phyloP scores from a whole-genome alignment of 2,329 filamentous ascomycete species.

The Arthrobotrys pseudoclavata region DNA sequence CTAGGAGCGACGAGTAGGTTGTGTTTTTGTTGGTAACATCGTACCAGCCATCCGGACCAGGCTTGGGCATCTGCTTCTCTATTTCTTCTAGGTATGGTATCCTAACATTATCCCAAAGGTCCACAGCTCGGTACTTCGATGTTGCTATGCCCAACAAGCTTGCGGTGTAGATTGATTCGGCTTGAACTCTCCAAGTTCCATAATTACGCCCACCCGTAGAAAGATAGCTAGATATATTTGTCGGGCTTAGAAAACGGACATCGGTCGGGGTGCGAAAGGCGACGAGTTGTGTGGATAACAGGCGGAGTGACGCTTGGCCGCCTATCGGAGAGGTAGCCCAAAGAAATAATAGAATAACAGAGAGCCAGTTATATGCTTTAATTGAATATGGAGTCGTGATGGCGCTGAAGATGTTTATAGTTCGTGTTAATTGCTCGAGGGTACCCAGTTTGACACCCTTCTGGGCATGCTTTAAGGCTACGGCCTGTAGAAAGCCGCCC shows the following conservation, averaged over 20 bases:
- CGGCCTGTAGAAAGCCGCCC: not conserved
- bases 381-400: constrained; percentile 14
- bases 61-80: not conserved
- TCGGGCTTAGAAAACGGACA: constrained; percentile 6
- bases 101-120: constrained; percentile 14
- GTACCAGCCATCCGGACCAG: not conserved
- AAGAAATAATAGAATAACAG: not conserved
- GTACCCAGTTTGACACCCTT: not conserved
- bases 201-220: not conserved
- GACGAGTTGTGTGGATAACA: constrained; percentile 6
- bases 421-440: constrained; percentile 15
- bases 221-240: constrained; percentile 5
- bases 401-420: not conserved
- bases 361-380: constrained; percentile 7
- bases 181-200: not conserved
- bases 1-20: constrained; percentile 16
- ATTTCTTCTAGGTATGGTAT: constrained; percentile 1
- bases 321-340: constrained; percentile 8
- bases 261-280: not conserved
- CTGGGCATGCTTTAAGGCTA: constrained; percentile 1
- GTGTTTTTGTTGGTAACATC: not conserved
- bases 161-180: not conserved
- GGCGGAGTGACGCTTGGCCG: constrained; percentile 17
- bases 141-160: constrained; percentile 11
- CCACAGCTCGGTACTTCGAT: not conserved